Percentiles rank a stretch among this genome's conserved stretches.
Evolutionary conservation across 257 asterid genomes (phyloP).

Genomic region (Solanum habrochaites): DNA sequence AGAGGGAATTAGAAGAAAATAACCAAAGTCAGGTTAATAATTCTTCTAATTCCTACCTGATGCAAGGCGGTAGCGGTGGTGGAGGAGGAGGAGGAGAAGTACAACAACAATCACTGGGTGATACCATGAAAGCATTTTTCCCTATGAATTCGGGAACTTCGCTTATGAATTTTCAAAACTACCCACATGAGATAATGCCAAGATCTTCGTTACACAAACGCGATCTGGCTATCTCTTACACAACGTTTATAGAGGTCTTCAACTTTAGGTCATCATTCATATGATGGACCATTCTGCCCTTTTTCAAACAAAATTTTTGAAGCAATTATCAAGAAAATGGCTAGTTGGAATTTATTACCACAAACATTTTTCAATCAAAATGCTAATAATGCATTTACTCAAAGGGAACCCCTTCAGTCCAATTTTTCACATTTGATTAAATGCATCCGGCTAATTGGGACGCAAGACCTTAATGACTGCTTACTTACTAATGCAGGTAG

Average conservation of each 20-base stretch:
- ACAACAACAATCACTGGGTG: slow-evolving; percentile 71
- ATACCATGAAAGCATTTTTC: slow-evolving; percentile 78
- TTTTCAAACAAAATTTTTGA: background rate
- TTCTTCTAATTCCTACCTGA: background rate
- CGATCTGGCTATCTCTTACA: slow-evolving; percentile 25
- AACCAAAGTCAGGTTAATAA: background rate
- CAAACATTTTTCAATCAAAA: slow-evolving; percentile 1
- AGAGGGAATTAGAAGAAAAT: background rate
- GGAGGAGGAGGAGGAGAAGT: slow-evolving; percentile 24
- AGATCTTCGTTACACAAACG: slow-evolving; percentile 41
- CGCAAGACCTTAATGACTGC: slow-evolving; percentile 28
- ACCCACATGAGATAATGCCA: slow-evolving; percentile 38
- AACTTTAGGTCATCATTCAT: background rate
- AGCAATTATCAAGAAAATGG: background rate
- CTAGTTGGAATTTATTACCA: background rate
- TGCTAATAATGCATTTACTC: slow-evolving; percentile 29
- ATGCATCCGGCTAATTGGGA: slow-evolving; percentile 29
- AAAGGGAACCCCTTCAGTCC: slow-evolving; percentile 99
- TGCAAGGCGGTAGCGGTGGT: background rate
- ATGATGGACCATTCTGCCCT: background rate
- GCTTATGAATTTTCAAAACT: slow-evolving; percentile 56
- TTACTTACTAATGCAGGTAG: slow-evolving; percentile 36
- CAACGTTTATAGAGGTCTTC: background rate
- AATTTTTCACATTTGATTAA: slow-evolving; percentile 69
- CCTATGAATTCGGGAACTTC: slow-evolving; percentile 58